Evolutionary conservation across 2,329 filamentous ascomycete genomes (phyloP), one percentile per base, ranked within the genome.

Genomic region (Fusarium continuum): DNA sequence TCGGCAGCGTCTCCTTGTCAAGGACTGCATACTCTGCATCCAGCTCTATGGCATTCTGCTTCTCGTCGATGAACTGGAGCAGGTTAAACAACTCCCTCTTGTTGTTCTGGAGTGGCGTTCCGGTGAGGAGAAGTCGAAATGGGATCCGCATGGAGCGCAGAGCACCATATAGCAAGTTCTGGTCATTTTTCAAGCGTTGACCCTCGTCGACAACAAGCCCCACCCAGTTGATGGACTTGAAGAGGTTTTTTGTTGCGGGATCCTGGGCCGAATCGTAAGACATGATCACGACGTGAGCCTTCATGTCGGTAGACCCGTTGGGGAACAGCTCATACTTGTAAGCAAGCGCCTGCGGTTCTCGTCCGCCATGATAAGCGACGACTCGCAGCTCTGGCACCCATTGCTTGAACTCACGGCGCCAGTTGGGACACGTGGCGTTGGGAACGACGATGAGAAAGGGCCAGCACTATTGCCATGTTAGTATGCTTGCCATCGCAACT

Each of bases 381-480:
- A 96, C 93, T 35, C 93, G 88, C 29, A 98, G 79, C 7, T 86
- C 86, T 2, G 94, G 94, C 0, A 91, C 89, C 94, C 94, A 99
- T 67, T 91, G 89, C 78, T 96, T 96, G 75, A 98, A 92, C 74
- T 99, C 95, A 43, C 94, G 88, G 6, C 94, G 90, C 94, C 95
- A 99, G 74, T 99, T 99, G n/a, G 93, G 87, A 74, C 93, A 96
- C 0, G 95, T 99, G 0, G 94, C 89, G 72, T 98, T 98, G 0
- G 95, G 95, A 1, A 96, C 94, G 3, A 97, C 92, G 4, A 98
- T 84, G 14, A 99, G 82, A 73, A 97, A 98, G 0, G 95, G 95
- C 85, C 91, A 98, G 76, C 92, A 95, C 72, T 78, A 36, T 41
- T 32, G 14, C 32, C 5, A 22, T 11, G 55, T 75, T 39, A 72